Evolutionary conservation across 2,329 filamentous ascomycete genomes (phyloP), one percentile per base, ranked within the genome.

Genomic region (Myriosclerotinia duriaeana): DNA sequence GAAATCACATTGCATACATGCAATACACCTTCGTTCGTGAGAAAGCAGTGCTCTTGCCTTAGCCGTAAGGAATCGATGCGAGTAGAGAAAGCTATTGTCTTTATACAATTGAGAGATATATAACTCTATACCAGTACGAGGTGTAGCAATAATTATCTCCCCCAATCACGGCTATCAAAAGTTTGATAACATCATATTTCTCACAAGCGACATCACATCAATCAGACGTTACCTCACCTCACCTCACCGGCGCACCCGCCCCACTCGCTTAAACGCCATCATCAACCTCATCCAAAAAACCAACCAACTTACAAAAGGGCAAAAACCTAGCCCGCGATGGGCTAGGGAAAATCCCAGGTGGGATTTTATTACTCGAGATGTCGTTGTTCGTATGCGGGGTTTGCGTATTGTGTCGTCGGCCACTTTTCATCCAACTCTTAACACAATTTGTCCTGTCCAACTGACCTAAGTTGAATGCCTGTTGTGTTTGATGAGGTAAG

Each of bases 371-470:
- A 22, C n/a, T 54, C 20, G 11, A 54, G 11, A 12, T 20, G 34
- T 11, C 20, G 53, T 54, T 14, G 30, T 15, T n/a, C 17, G 20
- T 38, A 38, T 36, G 15, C 30, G 30, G 34, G 30, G 17, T 53
- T 17, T 30, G 15, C 26, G 26, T 20, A 9, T 2, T 36, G 11
- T n/a, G 20, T 38, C 34, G 34, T 15, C 5, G 20, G 20, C 53
- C 53, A 54, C 17, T 38, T 54, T 38, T 54, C 53, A 54, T 54
- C 34, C 53, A 54, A 6, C 34, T 54, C 53, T 38, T 54, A 54
- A 22, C 34, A 53, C 30, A 53, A n/a, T 36, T 36, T 36, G 17
- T 12, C 30, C 17, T 38, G 53, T 14, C 53, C 30, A 38, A 38
- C 53, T n/a, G 53, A n/a, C 34, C 34, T 38, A 38, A 54, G 30